Percentiles rank a stretch among this genome's conserved stretches.
These are phyloP conservation scores for Pichia sp. DNA, from an alignment of 1,139 yeast species.

Conservation along the genomic window DNA sequence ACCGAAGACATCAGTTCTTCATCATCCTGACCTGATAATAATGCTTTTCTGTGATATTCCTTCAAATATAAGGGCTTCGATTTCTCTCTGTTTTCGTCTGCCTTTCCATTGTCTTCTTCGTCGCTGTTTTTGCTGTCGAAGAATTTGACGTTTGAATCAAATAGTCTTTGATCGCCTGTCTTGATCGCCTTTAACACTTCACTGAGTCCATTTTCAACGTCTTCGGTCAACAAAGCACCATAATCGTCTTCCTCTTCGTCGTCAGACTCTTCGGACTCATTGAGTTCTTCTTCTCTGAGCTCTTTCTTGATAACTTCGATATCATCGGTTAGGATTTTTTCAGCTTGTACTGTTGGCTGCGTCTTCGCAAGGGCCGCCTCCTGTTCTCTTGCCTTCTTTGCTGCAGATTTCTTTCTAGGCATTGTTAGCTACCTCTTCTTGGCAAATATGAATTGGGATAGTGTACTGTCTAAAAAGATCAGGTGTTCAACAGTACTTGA, in stretches of 20 bases:
- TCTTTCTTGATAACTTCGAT: slow-evolving; percentile 22
- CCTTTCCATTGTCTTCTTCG: slow-evolving; percentile 28
- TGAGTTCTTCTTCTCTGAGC: slow-evolving; percentile 14
- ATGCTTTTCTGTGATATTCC: slow-evolving; percentile 84
- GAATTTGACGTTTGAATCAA: slow-evolving; percentile 62
- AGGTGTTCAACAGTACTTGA: too few species aligned
- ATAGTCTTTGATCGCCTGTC: slow-evolving; percentile 54
- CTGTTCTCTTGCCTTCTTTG: slow-evolving; percentile 63
- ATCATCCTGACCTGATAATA: slow-evolving; percentile 54
- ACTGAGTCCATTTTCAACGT: slow-evolving; percentile 73
- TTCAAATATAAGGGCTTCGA: slow-evolving; percentile 81
- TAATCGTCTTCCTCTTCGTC: slow-evolving; percentile 87
- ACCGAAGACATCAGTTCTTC: slow-evolving; percentile 38
- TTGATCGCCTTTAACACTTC: slow-evolving; percentile 66
- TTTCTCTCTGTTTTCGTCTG: slow-evolving; percentile 27
- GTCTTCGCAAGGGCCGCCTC: slow-evolving; percentile 20
- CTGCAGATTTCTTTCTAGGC: slow-evolving; percentile 91
- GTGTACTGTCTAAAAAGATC: too few species aligned
- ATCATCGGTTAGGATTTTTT: slow-evolving; percentile 20
- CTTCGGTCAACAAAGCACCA: slow-evolving; percentile 83
- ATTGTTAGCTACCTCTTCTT: slow-evolving; percentile 29
- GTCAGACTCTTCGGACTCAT: slow-evolving; percentile 30
- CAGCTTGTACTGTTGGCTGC: slow-evolving; percentile 21
- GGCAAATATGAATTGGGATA: too few species aligned
- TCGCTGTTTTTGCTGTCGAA: slow-evolving; percentile 51